Conservation (phyloP, 2,329 filamentous ascomycete species). For the Fusarium stilboides region DNA sequence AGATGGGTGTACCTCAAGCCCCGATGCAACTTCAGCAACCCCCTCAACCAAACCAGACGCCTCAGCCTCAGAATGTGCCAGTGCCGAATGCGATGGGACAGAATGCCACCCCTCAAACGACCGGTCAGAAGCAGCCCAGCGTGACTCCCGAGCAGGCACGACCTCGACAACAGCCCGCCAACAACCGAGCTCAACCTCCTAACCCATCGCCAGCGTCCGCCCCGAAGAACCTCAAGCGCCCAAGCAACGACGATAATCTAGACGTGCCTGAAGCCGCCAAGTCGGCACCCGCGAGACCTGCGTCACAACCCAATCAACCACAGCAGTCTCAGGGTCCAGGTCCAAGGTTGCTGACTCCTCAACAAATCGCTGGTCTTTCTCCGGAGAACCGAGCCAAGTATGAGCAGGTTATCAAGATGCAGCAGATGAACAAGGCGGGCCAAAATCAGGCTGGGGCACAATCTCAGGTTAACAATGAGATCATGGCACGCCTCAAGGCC, state of each 20-base stretch:
- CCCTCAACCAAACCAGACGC: conserved; percentile 57
- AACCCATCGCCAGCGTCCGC: conserved; percentile 58
- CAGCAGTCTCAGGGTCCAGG: conserved; percentile 21
- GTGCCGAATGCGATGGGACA: conserved; percentile 63
- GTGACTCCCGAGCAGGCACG: conserved; percentile 49
- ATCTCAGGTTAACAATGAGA: conserved; percentile 26
- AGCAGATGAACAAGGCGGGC: conserved; percentile 49
- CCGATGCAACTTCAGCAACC: conserved; percentile 70
- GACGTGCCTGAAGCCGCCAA: conserved; percentile 50
- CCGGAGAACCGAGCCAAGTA: conserved; percentile 64
- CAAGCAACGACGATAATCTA: conserved; percentile 62
- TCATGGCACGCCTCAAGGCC: conserved; percentile 53
- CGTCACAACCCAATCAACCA: conserved; percentile 47
- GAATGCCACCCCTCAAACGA: conserved; percentile 51
- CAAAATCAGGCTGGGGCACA: conserved; percentile 27
- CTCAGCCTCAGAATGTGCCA: conserved; percentile 58
- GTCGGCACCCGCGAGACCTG: conserved; percentile 41
- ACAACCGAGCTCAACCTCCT: conserved; percentile 55
- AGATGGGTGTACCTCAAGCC: conserved; percentile 62
- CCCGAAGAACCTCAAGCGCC: conserved; percentile 66
- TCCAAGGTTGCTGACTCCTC: conserved; percentile 49
- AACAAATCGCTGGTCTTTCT: conserved; percentile 58
- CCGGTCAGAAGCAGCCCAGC: conserved; percentile 52
- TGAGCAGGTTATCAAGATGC: conserved; percentile 56
- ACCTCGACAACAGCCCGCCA: conserved; percentile 49